phyloP scores from a whole-genome alignment of 2,329 filamentous ascomycete species.

The Cadophora gregata region DNA sequence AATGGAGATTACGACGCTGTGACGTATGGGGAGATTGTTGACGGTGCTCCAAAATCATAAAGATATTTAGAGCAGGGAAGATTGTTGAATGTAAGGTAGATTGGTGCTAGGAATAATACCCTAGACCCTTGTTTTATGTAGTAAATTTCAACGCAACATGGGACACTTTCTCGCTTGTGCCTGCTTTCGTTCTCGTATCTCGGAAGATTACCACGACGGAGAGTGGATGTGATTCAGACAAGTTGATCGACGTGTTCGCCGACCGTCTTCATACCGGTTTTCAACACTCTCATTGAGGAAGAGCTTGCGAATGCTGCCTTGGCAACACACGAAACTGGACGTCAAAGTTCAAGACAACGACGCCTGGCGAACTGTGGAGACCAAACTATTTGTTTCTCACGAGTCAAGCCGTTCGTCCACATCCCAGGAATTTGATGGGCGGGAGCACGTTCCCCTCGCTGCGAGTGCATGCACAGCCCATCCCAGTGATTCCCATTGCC shows the following conservation, averaged over 20 bases:
- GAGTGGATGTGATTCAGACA: conserved; percentile 4
- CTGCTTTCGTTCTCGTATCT: not conserved
- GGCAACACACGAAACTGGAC: not conserved
- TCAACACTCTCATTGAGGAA: not conserved
- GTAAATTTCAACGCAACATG: too few species aligned
- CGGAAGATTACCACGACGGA: not conserved
- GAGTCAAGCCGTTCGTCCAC: not conserved
- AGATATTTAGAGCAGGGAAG: not conserved
- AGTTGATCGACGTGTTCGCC: not conserved
- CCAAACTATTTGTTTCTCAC: not conserved
- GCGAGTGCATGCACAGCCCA: conserved; percentile 1
- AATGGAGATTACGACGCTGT: conserved; percentile 61
- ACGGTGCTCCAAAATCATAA: conserved; percentile 49
- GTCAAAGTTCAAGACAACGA: not conserved
- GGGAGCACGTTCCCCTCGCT: conserved; percentile 7
- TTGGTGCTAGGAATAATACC: not conserved
- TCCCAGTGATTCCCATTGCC: not conserved
- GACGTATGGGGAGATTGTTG: conserved; percentile 55
- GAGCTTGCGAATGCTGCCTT: conserved; percentile 1
- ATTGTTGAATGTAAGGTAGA: not conserved
- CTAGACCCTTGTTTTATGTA: not conserved
- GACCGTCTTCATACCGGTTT: not conserved
- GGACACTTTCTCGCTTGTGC: not conserved
- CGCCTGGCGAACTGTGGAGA: not conserved
- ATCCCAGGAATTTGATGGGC: not conserved